These are phyloP conservation scores for Solanum piurae DNA, from an alignment of 257 asterid species.

Conservation along the genomic window DNA sequence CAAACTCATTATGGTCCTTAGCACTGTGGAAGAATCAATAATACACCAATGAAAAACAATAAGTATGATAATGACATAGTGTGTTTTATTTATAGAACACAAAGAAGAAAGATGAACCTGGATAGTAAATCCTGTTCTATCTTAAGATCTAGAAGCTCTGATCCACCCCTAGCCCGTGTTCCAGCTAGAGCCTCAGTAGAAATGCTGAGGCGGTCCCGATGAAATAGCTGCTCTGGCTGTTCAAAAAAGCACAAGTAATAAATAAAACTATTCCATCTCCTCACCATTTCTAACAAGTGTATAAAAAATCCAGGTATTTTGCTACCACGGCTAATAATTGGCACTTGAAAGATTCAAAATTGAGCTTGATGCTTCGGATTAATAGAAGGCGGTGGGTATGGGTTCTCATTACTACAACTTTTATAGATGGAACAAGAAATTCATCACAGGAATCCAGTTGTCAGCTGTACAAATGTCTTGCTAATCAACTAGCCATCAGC, in stretches of 20 bases:
- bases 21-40: constrained; percentile 32
- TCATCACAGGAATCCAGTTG: background rate
- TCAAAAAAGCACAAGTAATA: constrained; percentile 6
- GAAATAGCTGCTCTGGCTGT: constrained; percentile 90
- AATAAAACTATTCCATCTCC: background rate
- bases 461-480: background rate
- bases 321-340: background rate
- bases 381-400: background rate
- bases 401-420: background rate
- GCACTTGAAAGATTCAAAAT: background rate
- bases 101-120: constrained; percentile 33
- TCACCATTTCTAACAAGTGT: background rate
- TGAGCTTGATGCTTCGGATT: background rate
- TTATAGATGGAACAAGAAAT: background rate
- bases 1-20: constrained; percentile 85
- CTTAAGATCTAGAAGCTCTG: constrained; percentile 62
- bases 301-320: background rate
- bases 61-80: background rate
- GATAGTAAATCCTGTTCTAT: constrained; percentile 82
- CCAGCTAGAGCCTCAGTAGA: constrained; percentile 94
- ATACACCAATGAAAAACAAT: background rate
- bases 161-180: constrained; percentile 83
- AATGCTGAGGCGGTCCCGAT: constrained; percentile 52
- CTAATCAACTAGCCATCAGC: background rate
- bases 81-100: background rate